A percentile compares a stretch with the other conserved stretches of the same genome.
phyloP scores from a whole-genome alignment of 2,329 filamentous ascomycete genomes.

The Fusarium sacchari region DNA sequence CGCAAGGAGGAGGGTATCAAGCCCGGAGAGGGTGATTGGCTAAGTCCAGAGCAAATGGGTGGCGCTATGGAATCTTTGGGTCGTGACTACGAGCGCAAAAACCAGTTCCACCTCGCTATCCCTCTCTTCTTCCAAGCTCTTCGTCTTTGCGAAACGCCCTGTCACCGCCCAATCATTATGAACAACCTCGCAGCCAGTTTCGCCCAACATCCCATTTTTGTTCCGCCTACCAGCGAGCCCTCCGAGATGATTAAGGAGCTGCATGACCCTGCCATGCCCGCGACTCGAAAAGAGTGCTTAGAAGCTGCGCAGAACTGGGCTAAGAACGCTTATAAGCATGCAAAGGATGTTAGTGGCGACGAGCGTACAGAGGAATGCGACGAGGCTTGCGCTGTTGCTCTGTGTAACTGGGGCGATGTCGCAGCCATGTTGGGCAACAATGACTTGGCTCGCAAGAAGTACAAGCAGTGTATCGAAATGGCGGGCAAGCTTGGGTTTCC shows the following conservation, averaged over 20 bases:
- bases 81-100: constrained; percentile 77
- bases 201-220: constrained; percentile 69
- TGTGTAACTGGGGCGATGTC: constrained; percentile 89
- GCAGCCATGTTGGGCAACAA: constrained; percentile 77
- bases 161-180: constrained; percentile 86
- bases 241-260: constrained; percentile 44
- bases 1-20: constrained; percentile 74
- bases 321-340: constrained; percentile 75
- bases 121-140: constrained; percentile 89
- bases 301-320: constrained; percentile 82
- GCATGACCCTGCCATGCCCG: constrained; percentile 47
- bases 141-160: constrained; percentile 71
- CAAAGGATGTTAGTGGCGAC: constrained; percentile 71
- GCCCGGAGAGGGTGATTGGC: constrained; percentile 76
- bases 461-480: constrained; percentile 73
- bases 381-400: constrained; percentile 80
- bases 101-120: constrained; percentile 82
- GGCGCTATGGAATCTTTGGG: constrained; percentile 79
- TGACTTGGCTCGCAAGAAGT: constrained; percentile 73
- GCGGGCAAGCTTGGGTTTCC: constrained; percentile 64
- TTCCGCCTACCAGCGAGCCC: constrained; percentile 42
- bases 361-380: constrained; percentile 83
- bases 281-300: constrained; percentile 69
- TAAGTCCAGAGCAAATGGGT: constrained; percentile 77
- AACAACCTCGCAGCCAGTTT: constrained; percentile 82